Base-by-base conservation (phyloP, 2,329 filamentous ascomycete species). In the Hortaea werneckii region DNA sequence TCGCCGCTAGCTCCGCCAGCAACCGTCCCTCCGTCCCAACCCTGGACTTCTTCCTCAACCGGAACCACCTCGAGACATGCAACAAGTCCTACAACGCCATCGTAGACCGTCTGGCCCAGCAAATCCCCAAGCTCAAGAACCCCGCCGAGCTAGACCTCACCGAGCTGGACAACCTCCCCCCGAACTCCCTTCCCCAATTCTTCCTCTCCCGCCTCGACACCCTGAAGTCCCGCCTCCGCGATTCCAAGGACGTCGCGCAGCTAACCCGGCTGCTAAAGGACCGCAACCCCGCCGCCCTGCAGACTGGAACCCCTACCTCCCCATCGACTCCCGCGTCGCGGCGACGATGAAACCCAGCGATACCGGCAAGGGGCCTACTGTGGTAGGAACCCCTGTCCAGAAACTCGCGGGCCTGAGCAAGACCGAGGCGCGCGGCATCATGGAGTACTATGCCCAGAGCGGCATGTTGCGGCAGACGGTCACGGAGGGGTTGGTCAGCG, bases 361-460 rank as follows among this genome's bases (percentile, higher is more conserved):
- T 9, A 43, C 45, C 3, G 4, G 20, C 20, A 20, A 20, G 20
- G 20, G 20, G 2, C 2, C 20, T 20, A 4, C 20, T 20, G 20
- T 20, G 2, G 20, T 20, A 4, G 20, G 20, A 20, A 20, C 20
- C 20, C 20, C 20, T 20, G 62, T 77, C 3, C 65, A 74, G 55
- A 74, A 77, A 13, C 61, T 95, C 13, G 73, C 76, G 37, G 84
- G 86, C 6, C 59, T 95, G 54, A 82, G 72, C 57, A 85, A 82
- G 66, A 68, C 75, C 1, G 90, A 96, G 68, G 81, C 86, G 8
- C 78, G 83, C 49, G 76, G 80, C 1, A 72, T 94, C 56, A 83
- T 96, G 80, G 88, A 95, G 70, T 96, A 95, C 69, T 96, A 90
- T 74, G 88, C 87, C 5, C 80, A 79, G 32, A 94, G 87, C 64